Evolutionary conservation across 768 basidiomycete species (phyloP).

Genomic region (Terana coerulea): DNA sequence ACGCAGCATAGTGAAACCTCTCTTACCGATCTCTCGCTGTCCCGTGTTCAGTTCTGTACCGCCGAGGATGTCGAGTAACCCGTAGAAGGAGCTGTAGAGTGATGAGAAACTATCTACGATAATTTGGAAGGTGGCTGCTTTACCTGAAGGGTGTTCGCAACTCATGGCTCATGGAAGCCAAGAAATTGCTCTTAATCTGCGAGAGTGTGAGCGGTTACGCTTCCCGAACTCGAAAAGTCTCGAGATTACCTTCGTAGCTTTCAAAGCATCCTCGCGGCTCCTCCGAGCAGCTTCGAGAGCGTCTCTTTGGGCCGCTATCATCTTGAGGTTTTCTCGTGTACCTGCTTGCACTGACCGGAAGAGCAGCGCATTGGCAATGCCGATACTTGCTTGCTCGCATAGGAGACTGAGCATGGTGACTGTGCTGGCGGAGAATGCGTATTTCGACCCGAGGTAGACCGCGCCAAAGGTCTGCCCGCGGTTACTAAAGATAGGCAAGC

Average conservation of each 20-base stretch:
- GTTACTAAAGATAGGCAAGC: conserved; percentile 70
- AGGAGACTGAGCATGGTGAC: conserved; percentile 60
- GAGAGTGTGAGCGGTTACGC: background rate
- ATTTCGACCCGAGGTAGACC: conserved; percentile 62
- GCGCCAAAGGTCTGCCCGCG: conserved; percentile 73
- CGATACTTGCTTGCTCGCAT: conserved; percentile 73
- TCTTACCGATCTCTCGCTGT: conserved; percentile 64
- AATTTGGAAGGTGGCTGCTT: background rate
- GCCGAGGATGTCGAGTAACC: conserved; percentile 67
- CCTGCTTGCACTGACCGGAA: conserved; percentile 74
- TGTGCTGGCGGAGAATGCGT: conserved; percentile 57
- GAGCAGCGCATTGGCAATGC: conserved; percentile 69
- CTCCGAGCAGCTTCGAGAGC: conserved; percentile 66
- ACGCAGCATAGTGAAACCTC: background rate
- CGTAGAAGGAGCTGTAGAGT: conserved; percentile 62
- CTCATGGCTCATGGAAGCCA: conserved; percentile 76
- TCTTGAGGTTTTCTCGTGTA: conserved; percentile 70
- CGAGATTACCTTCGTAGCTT: conserved; percentile 59
- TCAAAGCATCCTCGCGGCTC: conserved; percentile 69
- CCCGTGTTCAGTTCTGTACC: conserved; percentile 66
- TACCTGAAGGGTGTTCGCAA: conserved; percentile 74
- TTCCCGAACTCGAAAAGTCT: background rate
- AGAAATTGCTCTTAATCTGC: conserved; percentile 75
- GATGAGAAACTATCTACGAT: conserved; percentile 2
- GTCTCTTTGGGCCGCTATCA: conserved; percentile 69